These are phyloP conservation scores for Orychophragmus violaceus DNA, from an alignment of 345 rosid genomes.

Conservation along the genomic window DNA sequence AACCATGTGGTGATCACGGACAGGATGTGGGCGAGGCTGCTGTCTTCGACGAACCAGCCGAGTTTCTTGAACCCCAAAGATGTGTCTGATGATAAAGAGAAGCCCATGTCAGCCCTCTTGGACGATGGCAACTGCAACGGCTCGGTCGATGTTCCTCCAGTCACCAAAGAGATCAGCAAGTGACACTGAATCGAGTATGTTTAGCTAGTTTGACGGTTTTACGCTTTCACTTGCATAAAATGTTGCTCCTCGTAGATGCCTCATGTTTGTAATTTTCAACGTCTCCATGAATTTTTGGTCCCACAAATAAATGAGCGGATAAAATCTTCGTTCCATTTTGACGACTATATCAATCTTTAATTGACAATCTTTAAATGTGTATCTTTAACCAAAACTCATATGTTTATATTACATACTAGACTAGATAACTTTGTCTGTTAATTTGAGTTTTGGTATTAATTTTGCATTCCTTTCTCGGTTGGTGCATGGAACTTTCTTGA, in stretches of 20 bases:
- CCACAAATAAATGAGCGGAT: too few species aligned
- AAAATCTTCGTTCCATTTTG: too few species aligned
- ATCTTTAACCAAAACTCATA: too few species aligned
- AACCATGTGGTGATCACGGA: slow-evolving; percentile 64
- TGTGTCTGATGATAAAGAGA: slow-evolving; percentile 14
- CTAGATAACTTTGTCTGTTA: too few species aligned
- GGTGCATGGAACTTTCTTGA: too few species aligned
- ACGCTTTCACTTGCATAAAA: neutral
- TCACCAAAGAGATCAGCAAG: slow-evolving; percentile 25
- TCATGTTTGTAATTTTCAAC: neutral
- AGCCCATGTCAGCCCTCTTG: slow-evolving; percentile 18
- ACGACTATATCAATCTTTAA: too few species aligned
- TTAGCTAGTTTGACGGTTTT: neutral
- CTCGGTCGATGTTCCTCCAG: slow-evolving; percentile 21
- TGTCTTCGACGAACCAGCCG: slow-evolving; percentile 75
- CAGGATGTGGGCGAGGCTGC: slow-evolving; percentile 81
- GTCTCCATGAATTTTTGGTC: neutral
- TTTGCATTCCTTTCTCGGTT: too few species aligned
- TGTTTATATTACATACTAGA: too few species aligned
- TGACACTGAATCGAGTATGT: neutral
- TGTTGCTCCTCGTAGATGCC: neutral
- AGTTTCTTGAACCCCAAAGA: slow-evolving; percentile 46
- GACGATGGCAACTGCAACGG: slow-evolving; percentile 29
- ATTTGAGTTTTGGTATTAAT: too few species aligned
- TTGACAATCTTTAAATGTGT: too few species aligned